A percentile compares a stretch with the other conserved stretches of the same genome.
phyloP scores from a whole-genome alignment of 1,284 basidiomycete genomes.

The Neotropicomus parvogracilis region DNA sequence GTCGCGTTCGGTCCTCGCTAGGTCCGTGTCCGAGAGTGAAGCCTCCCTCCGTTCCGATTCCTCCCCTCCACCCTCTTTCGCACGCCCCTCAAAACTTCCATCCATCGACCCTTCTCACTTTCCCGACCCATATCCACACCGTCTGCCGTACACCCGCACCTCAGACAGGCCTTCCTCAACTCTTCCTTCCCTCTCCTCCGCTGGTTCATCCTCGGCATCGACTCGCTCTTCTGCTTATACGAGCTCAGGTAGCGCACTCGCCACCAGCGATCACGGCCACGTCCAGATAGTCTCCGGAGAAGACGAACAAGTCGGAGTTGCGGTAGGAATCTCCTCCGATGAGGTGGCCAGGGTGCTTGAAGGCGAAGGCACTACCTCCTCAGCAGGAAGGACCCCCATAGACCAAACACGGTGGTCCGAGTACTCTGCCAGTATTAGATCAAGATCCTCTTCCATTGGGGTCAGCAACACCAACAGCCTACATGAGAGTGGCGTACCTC shows the following conservation, averaged over 20 bases:
- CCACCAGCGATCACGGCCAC: slow-evolving; percentile 57
- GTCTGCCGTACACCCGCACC: slow-evolving; percentile 27
- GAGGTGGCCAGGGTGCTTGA: slow-evolving; percentile 58
- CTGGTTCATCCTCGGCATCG: slow-evolving; percentile 63
- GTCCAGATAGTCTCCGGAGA: slow-evolving; percentile 60
- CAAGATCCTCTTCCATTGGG: slow-evolving; percentile 64
- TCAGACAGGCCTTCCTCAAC: slow-evolving; percentile 41
- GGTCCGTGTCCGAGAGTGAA: slow-evolving; percentile 40
- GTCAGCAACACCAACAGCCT: slow-evolving; percentile 43
- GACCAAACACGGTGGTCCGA: slow-evolving; percentile 68
- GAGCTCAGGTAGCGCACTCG: slow-evolving; percentile 56
- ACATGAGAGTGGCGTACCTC: slow-evolving; percentile 43
- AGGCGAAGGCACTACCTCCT: slow-evolving; percentile 45
- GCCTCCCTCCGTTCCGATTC: slow-evolving; percentile 38
- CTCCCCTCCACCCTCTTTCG: slow-evolving; percentile 38
- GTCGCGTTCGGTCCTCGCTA: slow-evolving; percentile 31
- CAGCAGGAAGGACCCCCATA: slow-evolving; percentile 42
- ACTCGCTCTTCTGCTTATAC: slow-evolving; percentile 75
- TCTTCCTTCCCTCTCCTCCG: slow-evolving; percentile 60
- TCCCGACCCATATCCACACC: slow-evolving; percentile 46
- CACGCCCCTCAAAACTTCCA: slow-evolving; percentile 45
- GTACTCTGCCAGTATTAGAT: slow-evolving; percentile 57
- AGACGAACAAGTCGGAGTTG: slow-evolving; percentile 51
- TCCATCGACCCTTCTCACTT: slow-evolving; percentile 60
- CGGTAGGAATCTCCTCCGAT: slow-evolving; percentile 59